These are phyloP conservation scores for Teratosphaeria epicoccoides DNA, from an alignment of 2,329 filamentous ascomycete species.

Conservation along the genomic window DNA sequence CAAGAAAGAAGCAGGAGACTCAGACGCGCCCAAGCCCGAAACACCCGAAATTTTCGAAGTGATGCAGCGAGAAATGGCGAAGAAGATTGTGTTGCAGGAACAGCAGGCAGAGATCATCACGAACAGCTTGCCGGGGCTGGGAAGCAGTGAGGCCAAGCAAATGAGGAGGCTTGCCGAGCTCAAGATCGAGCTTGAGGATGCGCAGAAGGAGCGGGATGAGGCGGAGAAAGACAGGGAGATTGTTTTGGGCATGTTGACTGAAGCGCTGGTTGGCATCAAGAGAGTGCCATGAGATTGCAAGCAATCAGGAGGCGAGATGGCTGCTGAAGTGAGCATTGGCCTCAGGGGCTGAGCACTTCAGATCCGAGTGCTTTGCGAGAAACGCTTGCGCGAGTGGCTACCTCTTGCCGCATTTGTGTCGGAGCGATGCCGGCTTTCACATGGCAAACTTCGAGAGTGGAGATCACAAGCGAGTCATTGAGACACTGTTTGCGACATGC, in stretches of 20 bases:
- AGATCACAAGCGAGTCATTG: background rate
- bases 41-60: slow-evolving; percentile 54
- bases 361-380: background rate
- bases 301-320: no score
- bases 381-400: background rate
- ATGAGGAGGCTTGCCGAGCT: slow-evolving; percentile 45
- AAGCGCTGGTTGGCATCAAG: slow-evolving; percentile 12
- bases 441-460: background rate
- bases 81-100: slow-evolving; percentile 67
- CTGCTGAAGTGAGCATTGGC: background rate
- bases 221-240: slow-evolving; percentile 34
- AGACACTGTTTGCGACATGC: background rate
- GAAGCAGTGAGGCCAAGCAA: slow-evolving; percentile 69
- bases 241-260: slow-evolving; percentile 36
- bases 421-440: background rate
- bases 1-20: slow-evolving; percentile 8
- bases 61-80: slow-evolving; percentile 61
- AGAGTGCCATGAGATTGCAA: background rate
- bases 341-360: background rate
- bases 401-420: background rate
- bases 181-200: slow-evolving; percentile 32
- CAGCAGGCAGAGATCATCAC: slow-evolving; percentile 75
- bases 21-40: slow-evolving; percentile 46
- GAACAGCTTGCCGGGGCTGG: slow-evolving; percentile 62
- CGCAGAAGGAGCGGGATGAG: slow-evolving; percentile 31